These are phyloP conservation scores for Yamadazyma spencermartinsiae DNA, from an alignment of 1,139 yeast species.

Conservation along the genomic window DNA sequence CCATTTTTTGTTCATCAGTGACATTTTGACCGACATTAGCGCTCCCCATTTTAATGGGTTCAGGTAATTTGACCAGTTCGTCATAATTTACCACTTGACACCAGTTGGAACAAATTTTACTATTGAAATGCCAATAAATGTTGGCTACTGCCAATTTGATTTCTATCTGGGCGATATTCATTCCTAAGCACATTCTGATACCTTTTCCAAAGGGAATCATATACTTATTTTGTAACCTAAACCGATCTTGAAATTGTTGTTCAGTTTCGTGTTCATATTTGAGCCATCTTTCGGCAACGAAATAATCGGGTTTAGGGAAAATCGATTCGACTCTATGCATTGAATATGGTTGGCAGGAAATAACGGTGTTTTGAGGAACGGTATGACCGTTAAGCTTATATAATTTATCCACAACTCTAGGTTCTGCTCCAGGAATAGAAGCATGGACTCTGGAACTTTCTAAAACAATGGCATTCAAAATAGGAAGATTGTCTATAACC, in stretches of 20 bases:
- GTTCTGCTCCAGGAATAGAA: constrained; percentile 77
- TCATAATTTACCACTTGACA: constrained; percentile 29
- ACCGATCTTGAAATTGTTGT: constrained; percentile 34
- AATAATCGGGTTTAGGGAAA: constrained; percentile 52
- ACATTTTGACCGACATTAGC: constrained; percentile 17
- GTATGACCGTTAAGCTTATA: constrained; percentile 20
- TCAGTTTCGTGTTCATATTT: constrained; percentile 32
- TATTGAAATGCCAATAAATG: constrained; percentile 49
- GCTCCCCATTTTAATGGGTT: constrained; percentile 28
- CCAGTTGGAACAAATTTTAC: constrained; percentile 44
- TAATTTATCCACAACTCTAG: constrained; percentile 48
- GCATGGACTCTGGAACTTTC: constrained; percentile 65
- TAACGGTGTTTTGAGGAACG: constrained; percentile 56
- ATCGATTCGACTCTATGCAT: constrained; percentile 53
- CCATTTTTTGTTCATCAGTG: constrained; percentile 49
- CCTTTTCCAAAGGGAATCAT: constrained; percentile 77
- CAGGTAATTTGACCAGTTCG: constrained; percentile 10
- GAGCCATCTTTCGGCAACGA: constrained; percentile 67
- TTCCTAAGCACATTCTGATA: constrained; percentile 73
- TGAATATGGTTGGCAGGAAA: constrained; percentile 68
- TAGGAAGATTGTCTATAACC: constrained; percentile 51
- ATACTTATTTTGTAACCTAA: constrained; percentile 48
- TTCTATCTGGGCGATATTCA: constrained; percentile 67
- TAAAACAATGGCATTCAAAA: constrained; percentile 55
- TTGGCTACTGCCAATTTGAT: constrained; percentile 60